Conservation (phyloP, 148 eudicot genomes). For the Talinum fruticosum region DNA sequence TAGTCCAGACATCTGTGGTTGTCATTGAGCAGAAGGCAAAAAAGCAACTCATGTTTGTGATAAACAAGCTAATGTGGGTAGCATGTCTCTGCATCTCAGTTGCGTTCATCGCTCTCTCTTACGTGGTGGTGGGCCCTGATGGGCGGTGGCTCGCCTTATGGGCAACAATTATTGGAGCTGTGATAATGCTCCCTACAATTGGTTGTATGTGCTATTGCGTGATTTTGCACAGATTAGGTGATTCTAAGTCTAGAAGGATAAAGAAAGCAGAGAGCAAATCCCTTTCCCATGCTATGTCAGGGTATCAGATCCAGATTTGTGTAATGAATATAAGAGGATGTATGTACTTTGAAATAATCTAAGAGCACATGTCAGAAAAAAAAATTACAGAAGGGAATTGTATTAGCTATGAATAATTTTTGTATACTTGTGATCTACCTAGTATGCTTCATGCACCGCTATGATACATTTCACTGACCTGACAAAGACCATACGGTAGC, state of each 20-base stretch:
- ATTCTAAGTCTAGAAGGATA: conserved; percentile 56
- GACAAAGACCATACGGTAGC: not conserved
- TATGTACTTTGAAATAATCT: conserved; percentile 60
- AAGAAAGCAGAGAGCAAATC: conserved; percentile 57
- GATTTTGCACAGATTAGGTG: conserved; percentile 59
- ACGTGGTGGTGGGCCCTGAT: conserved; percentile 73
- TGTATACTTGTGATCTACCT: conserved; percentile 14
- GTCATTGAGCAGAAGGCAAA: conserved; percentile 92
- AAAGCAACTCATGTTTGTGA: conserved; percentile 87
- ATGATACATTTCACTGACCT: conserved; percentile 15
- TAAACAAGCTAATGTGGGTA: conserved; percentile 96
- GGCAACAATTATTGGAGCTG: conserved; percentile 70
- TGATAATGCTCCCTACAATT: conserved; percentile 77
- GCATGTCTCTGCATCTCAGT: conserved; percentile 85
- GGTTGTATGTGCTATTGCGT: conserved; percentile 93
- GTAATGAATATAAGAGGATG: conserved; percentile 65
- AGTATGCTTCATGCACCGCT: not conserved
- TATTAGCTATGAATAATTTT: conserved; percentile 9
- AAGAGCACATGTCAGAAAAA: not conserved
- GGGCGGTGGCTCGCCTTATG: conserved; percentile 76
- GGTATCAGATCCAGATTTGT: conserved; percentile 65
- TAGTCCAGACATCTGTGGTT: conserved; percentile 89
- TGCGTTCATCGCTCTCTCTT: conserved; percentile 77
- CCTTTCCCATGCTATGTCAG: conserved; percentile 62
- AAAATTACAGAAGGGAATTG: not conserved